Evolutionary conservation across 805 yeast species (phyloP).

Genomic region (Candida glaebosa): DNA sequence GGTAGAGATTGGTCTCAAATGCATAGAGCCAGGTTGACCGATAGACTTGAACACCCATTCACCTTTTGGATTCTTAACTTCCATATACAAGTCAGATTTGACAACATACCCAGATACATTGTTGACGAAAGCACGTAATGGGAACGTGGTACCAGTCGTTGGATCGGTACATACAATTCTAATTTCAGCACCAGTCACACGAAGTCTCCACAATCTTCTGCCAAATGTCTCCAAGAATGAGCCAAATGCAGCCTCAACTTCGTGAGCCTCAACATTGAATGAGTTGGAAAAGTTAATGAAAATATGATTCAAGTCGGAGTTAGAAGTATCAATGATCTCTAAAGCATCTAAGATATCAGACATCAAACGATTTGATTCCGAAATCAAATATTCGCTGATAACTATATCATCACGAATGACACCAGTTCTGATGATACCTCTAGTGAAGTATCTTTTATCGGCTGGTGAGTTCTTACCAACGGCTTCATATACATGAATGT

Average conservation of each 20-base stretch:
- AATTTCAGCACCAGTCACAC: constrained; percentile 96
- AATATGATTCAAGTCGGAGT: constrained; percentile 94
- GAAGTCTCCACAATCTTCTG: constrained; percentile 91
- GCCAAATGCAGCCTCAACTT: constrained; percentile 96
- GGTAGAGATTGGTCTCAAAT: constrained; percentile 89
- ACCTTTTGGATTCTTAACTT: constrained; percentile 85
- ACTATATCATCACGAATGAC: constrained; percentile 89
- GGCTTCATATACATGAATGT: constrained; percentile 96
- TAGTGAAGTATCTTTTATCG: constrained; percentile 93
- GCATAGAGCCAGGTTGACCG: constrained; percentile 96
- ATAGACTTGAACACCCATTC: constrained; percentile 97
- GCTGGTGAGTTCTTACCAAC: constrained; percentile 89
- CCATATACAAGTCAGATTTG: constrained; percentile 91
- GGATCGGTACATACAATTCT: constrained; percentile 94
- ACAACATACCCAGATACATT: constrained; percentile 97
- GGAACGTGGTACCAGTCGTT: constrained; percentile 83
- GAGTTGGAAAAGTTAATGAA: constrained; percentile 96
- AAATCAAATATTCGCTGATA: constrained; percentile 88
- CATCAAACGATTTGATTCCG: constrained; percentile 96
- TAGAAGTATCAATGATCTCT: constrained; percentile 90
- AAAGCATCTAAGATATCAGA: constrained; percentile 92
- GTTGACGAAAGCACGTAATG: constrained; percentile 93
- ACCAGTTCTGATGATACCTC: constrained; percentile 97
- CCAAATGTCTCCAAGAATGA: constrained; percentile 98
- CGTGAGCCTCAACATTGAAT: constrained; percentile 90